Percentiles rank a stretch among this genome's conserved stretches.
Conservation (phyloP, 108 stramenopile species). For the Fragilaria radians region DNA sequence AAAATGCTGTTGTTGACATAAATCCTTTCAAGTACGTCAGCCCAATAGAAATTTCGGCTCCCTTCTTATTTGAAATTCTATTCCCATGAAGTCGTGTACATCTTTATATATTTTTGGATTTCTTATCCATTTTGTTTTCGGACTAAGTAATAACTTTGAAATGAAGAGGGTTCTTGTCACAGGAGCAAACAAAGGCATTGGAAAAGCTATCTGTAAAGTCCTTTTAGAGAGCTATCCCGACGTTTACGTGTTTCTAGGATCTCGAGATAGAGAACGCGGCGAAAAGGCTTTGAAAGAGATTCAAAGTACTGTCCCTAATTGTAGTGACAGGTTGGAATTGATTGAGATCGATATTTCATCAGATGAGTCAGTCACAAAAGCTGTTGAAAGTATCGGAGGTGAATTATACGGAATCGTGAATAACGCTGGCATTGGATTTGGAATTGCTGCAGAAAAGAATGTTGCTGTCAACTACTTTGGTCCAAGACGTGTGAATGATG, state of each 20-base stretch:
- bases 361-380: constrained; percentile 34
- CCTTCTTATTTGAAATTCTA: no score
- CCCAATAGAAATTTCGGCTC: no score
- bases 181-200: constrained; percentile 52
- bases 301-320: neutral
- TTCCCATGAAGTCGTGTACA: no score
- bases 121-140: no score
- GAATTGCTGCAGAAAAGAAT: constrained; percentile 12
- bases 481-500: constrained; percentile 42
- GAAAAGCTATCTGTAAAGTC: constrained; percentile 42
- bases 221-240: constrained; percentile 37
- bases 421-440: constrained; percentile 57
- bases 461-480: constrained; percentile 50
- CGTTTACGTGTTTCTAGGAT: constrained; percentile 43
- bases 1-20: no score
- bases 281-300: constrained; percentile 13
- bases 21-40: no score
- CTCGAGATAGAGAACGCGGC: constrained; percentile 31
- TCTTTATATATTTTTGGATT: no score
- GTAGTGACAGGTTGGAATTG: constrained; percentile 24
- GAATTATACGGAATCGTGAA: constrained; percentile 46
- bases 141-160: no score
- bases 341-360: constrained; percentile 33
- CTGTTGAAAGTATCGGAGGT: constrained; percentile 18
- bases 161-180: constrained; percentile 25